Conservation (phyloP, 106 monocot genomes). For the Acorus calamus region DNA sequence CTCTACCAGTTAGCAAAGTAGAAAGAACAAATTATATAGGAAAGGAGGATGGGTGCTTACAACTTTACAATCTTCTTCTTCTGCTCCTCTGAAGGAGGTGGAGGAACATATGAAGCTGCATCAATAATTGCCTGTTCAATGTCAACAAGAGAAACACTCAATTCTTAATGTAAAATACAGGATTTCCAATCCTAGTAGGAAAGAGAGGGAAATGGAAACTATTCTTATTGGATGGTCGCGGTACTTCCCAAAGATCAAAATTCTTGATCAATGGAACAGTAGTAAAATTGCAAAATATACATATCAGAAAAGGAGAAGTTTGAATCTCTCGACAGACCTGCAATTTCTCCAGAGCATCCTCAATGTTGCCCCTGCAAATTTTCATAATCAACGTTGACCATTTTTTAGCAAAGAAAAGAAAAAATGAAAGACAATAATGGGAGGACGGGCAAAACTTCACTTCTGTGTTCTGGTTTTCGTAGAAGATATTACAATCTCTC, state of each 20-base stretch:
- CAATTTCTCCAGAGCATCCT: conserved; percentile 86
- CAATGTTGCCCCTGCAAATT: conserved; percentile 71
- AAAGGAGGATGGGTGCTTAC: conserved; percentile 18
- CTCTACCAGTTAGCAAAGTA: no score
- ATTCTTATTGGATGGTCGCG: no score
- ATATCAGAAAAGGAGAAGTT: no score
- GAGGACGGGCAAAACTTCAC: conserved; percentile 26
- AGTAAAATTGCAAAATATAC: no score
- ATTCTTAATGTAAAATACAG: no score
- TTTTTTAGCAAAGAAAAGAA: background rate
- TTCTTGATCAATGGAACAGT: no score
- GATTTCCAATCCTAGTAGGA: no score
- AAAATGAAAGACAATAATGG: conserved; percentile 8
- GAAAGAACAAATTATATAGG: no score
- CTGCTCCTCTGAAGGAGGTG: conserved; percentile 93
- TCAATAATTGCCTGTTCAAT: conserved; percentile 69
- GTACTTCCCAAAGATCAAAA: no score
- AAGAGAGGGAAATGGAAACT: no score
- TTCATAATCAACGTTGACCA: background rate
- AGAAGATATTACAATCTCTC: conserved; percentile 91
- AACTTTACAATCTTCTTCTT: conserved; percentile 90
- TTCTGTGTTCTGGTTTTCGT: conserved; percentile 94
- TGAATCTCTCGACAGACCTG: conserved; percentile 34
- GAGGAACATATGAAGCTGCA: conserved; percentile 93
- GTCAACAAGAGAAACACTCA: background rate